Evolutionary conservation across 176 grass and related monocot genomes (phyloP).

Genomic region (Aegilops longissima): DNA sequence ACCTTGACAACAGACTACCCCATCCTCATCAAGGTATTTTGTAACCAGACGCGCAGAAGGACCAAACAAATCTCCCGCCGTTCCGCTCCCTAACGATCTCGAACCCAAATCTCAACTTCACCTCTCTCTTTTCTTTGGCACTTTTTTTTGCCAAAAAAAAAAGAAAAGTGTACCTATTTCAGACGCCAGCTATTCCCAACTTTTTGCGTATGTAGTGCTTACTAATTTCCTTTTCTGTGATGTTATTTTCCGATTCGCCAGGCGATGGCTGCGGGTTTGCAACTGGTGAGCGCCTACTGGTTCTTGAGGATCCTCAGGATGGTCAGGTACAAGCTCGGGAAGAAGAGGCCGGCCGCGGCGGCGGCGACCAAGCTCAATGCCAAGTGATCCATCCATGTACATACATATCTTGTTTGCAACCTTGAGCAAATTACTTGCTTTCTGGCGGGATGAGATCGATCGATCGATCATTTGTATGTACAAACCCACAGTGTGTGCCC

Average conservation of each 20-base stretch:
- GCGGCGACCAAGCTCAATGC: neutral
- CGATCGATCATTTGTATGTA: neutral
- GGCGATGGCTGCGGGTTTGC: conserved; percentile 79
- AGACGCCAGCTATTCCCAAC: neutral
- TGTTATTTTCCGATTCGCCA: neutral
- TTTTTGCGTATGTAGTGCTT: neutral
- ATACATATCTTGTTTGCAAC: neutral
- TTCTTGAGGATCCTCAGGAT: conserved; percentile 76
- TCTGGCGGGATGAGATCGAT: neutral
- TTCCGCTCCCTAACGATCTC: neutral
- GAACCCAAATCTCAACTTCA: neutral
- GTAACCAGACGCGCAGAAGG: neutral
- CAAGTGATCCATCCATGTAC: neutral
- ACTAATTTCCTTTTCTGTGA: neutral
- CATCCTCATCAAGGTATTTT: conserved; percentile 66
- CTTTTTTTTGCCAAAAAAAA: too few species aligned
- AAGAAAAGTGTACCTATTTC: too few species aligned
- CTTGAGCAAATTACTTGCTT: neutral
- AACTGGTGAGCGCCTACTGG: conserved; percentile 85
- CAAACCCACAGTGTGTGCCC: neutral
- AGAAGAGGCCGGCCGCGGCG: conserved; percentile 20
- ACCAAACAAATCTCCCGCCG: neutral
- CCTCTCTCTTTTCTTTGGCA: neutral
- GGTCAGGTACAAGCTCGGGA: conserved; percentile 67
- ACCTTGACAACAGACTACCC: conserved; percentile 66